Percentiles rank a stretch among this genome's conserved stretches.
These are phyloP conservation scores for Dysphania ambrosioides DNA, from an alignment of 148 eudicot genomes.

Conservation along the genomic window DNA sequence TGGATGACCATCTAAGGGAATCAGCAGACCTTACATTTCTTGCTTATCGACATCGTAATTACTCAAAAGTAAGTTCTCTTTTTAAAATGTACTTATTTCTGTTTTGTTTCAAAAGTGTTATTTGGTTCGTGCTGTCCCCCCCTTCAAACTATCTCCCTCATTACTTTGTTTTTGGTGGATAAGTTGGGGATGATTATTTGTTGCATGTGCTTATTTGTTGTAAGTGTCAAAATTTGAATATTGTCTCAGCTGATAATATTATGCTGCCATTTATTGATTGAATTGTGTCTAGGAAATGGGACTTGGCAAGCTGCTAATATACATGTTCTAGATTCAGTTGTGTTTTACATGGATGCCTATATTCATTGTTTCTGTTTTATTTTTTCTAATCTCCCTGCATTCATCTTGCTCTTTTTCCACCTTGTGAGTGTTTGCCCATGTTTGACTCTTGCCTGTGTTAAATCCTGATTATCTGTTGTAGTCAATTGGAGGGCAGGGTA, in stretches of 20 bases:
- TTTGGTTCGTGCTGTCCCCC: no score
- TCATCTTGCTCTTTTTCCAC: no score
- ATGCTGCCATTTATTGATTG: no score
- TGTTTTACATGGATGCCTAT: not conserved
- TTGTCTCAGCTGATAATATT: not conserved
- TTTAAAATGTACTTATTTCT: no score
- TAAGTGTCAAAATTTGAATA: not conserved
- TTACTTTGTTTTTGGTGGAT: not conserved
- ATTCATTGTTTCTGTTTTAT: not conserved
- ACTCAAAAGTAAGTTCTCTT: constrained; percentile 76
- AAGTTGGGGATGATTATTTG: not conserved
- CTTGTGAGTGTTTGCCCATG: not conserved
- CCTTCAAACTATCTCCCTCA: not conserved
- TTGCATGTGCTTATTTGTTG: not conserved
- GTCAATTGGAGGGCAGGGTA: not conserved
- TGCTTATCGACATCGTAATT: constrained; percentile 90
- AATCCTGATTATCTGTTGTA: not conserved
- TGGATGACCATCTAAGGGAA: constrained; percentile 90
- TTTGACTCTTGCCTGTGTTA: not conserved
- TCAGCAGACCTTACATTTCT: constrained; percentile 95
- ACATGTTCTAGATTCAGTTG: not conserved
- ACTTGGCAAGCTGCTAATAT: no score
- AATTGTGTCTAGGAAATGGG: no score
- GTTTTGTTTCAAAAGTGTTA: no score
- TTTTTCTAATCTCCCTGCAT: no score